Evolutionary conservation across 768 basidiomycete genomes (phyloP).

Genomic region (Lactarius hengduanensis): DNA sequence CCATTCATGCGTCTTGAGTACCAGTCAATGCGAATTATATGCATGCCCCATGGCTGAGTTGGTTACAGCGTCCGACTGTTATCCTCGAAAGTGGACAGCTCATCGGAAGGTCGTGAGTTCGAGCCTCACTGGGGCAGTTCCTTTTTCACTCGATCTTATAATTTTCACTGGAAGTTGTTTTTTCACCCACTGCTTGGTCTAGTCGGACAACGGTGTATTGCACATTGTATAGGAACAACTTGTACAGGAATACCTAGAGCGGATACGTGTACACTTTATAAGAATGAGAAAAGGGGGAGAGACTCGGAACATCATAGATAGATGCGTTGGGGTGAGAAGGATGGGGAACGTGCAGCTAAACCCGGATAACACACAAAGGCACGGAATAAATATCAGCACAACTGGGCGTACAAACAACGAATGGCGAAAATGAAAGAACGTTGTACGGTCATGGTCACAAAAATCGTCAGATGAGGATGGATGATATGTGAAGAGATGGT

Average conservation of each 20-base stretch:
- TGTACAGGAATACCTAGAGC: constrained; percentile 23
- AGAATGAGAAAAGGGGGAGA: constrained; percentile 13
- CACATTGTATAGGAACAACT: constrained; percentile 24
- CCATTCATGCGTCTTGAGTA: neutral
- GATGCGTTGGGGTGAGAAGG: constrained; percentile 19
- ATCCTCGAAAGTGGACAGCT: constrained; percentile 31
- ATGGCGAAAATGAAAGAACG: constrained; percentile 11
- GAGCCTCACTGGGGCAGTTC: constrained; percentile 60
- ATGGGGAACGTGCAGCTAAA: constrained; percentile 15
- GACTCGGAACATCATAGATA: constrained; percentile 22
- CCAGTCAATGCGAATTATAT: fast-evolving
- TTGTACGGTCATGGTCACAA: constrained; percentile 24
- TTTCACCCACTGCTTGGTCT: neutral
- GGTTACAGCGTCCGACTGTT: constrained; percentile 80
- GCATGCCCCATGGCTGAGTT: constrained; percentile 72
- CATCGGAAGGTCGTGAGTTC: constrained; percentile 71
- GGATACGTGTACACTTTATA: constrained; percentile 25
- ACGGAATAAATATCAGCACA: constrained; percentile 20
- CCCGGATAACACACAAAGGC: constrained; percentile 12
- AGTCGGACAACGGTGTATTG: constrained; percentile 21
- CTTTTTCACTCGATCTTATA: neutral
- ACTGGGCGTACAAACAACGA: constrained; percentile 16
- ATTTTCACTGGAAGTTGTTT: neutral
- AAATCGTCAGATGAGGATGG: constrained; percentile 23
- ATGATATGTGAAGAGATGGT: constrained; percentile 27